These are phyloP conservation scores for Pulveroboletus ravenelii DNA, from an alignment of 768 basidiomycete genomes.

Conservation along the genomic window DNA sequence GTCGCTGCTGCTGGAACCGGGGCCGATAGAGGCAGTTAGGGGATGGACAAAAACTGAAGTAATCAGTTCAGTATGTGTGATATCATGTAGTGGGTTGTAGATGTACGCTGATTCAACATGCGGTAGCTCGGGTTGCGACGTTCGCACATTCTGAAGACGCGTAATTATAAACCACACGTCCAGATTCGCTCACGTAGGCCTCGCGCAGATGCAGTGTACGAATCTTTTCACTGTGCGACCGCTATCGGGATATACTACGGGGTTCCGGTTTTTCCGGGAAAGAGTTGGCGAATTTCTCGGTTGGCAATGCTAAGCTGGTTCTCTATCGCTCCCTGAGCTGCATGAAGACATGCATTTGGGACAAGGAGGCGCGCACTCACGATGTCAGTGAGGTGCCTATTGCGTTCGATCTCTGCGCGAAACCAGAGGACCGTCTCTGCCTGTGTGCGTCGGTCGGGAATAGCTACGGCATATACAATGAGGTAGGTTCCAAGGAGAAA, in stretches of 20 bases:
- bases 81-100: too few relatives aligned
- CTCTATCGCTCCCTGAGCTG: conserved; percentile 51
- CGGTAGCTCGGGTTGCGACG: too few relatives aligned
- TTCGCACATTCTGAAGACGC: too few relatives aligned
- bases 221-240: too few relatives aligned
- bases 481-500: background rate
- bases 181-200: too few relatives aligned
- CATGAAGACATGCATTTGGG: conserved; percentile 9
- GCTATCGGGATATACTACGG: background rate
- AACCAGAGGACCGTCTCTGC: conserved; percentile 69
- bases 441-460: conserved; percentile 57
- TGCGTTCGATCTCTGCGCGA: conserved; percentile 66
- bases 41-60: too few relatives aligned
- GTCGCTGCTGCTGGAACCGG: too few relatives aligned
- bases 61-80: too few relatives aligned
- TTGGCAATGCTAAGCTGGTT: conserved; percentile 51
- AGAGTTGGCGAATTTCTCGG: conserved; percentile 57
- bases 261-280: conserved; percentile 28
- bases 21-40: too few relatives aligned
- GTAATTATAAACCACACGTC: too few relatives aligned
- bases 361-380: conserved; percentile 33
- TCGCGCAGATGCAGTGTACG: too few relatives aligned
- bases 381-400: conserved; percentile 50
- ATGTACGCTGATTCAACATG: too few relatives aligned
- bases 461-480: conserved; percentile 37